phyloP scores from a whole-genome alignment of 805 yeast genomes.

The Candida corydali region DNA sequence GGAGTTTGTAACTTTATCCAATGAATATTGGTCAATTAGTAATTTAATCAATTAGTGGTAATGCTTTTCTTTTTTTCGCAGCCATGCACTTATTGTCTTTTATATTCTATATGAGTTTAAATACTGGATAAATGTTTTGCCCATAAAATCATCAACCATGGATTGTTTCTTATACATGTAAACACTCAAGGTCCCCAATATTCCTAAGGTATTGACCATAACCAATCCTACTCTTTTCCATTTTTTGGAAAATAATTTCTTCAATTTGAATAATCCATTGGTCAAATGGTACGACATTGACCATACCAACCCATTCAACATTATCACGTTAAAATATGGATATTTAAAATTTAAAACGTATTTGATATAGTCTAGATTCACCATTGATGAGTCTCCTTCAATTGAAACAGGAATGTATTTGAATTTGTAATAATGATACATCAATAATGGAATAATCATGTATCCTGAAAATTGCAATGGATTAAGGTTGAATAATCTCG shows the following conservation, averaged over 20 bases:
- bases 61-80: too few species aligned
- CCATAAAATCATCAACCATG: constrained; percentile 26
- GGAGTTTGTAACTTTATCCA: too few species aligned
- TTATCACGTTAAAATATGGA: constrained; percentile 6
- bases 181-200: constrained; percentile 36
- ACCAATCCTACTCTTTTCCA: constrained; percentile 45
- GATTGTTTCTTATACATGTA: constrained; percentile 14
- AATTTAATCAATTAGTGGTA: too few species aligned
- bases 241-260: constrained; percentile 32
- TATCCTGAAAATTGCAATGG: constrained; percentile 64
- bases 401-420: constrained; percentile 48
- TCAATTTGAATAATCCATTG: constrained; percentile 49
- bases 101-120: constrained; percentile 14
- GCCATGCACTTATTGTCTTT: too few species aligned
- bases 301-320: constrained; percentile 23
- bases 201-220: constrained; percentile 30
- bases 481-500: constrained; percentile 36
- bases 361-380: constrained; percentile 50
- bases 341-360: constrained; percentile 20
- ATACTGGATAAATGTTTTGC: constrained; percentile 25
- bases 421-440: constrained; percentile 44
- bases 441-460: constrained; percentile 40
- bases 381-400: constrained; percentile 62
- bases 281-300: constrained; percentile 49
- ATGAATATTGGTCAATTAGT: too few species aligned